phyloP scores from a whole-genome alignment of 2,329 filamentous ascomycete genomes.

The Pseudogymnoascus sp. region DNA sequence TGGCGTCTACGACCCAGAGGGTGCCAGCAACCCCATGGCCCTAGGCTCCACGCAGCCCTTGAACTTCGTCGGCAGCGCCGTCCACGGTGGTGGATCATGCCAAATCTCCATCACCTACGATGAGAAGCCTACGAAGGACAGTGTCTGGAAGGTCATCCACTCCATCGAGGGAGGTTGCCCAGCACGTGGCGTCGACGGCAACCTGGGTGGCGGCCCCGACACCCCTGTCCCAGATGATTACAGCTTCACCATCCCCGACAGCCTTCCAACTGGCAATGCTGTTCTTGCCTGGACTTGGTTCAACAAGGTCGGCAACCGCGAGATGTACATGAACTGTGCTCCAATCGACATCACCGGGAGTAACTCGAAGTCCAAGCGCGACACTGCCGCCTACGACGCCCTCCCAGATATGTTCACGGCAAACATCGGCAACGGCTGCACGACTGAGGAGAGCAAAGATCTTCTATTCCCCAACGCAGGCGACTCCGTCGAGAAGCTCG shows the following conservation, averaged over 20 bases:
- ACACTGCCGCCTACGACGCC: conserved; percentile 46
- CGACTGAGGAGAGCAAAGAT: conserved; percentile 41
- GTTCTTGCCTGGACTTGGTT: conserved; percentile 92
- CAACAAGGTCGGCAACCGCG: conserved; percentile 85
- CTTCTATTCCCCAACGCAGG: conserved; percentile 52
- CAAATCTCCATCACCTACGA: conserved; percentile 85
- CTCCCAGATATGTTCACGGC: conserved; percentile 71
- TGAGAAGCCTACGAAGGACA: conserved; percentile 55
- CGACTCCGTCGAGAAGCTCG: conserved; percentile 44
- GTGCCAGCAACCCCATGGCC: conserved; percentile 52
- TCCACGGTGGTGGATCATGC: conserved; percentile 88
- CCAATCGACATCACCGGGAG: conserved; percentile 58
- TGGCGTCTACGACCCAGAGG: conserved; percentile 41
- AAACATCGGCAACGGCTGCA: conserved; percentile 49
- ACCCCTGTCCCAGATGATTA: conserved; percentile 50
- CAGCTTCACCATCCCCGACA: conserved; percentile 63
- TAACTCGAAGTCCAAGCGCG: conserved; percentile 37
- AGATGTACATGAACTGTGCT: conserved; percentile 98
- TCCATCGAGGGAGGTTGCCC: conserved; percentile 85
- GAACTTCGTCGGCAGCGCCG: conserved; percentile 63
- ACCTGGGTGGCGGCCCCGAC: conserved; percentile 46
- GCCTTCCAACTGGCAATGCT: conserved; percentile 68
- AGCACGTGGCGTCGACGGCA: conserved; percentile 49
- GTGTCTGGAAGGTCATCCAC: conserved; percentile 82
- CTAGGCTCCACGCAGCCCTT: conserved; percentile 59